These are phyloP conservation scores for Bassia scoparia DNA, from an alignment of 148 eudicot genomes.

Conservation along the genomic window DNA sequence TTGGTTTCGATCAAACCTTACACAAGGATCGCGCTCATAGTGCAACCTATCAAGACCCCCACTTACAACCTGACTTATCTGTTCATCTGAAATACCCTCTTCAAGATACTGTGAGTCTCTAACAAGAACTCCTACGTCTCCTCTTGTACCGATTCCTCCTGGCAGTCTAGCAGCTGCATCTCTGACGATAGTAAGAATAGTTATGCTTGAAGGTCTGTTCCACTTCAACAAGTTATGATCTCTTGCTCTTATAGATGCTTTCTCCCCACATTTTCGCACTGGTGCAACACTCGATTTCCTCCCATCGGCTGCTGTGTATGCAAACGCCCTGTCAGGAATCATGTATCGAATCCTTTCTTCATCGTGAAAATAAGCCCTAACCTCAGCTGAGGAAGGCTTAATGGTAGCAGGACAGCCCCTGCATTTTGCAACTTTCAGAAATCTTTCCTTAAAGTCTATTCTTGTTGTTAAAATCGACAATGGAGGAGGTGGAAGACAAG, in stretches of 20 bases:
- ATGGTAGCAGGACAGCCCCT: conserved; percentile 57
- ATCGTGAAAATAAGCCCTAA: conserved; percentile 45
- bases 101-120: conserved; percentile 59
- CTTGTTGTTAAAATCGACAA: conserved; percentile 36
- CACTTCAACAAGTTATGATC: conserved; percentile 54
- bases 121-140: conserved; percentile 61
- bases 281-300: conserved; percentile 65
- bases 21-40: conserved; percentile 71
- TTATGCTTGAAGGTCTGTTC: conserved; percentile 57
- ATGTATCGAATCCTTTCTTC: conserved; percentile 53
- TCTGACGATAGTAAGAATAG: conserved; percentile 59
- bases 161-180: conserved; percentile 74
- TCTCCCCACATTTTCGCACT: conserved; percentile 47
- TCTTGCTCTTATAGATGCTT: too few relatives aligned
- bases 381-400: conserved; percentile 49
- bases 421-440: conserved; percentile 38
- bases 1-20: conserved; percentile 47
- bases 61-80: conserved; percentile 55
- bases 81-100: conserved; percentile 55
- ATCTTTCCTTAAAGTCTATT: conserved; percentile 53
- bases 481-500: conserved; percentile 56
- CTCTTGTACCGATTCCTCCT: conserved; percentile 58
- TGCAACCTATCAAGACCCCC: conserved; percentile 72
- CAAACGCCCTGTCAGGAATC: conserved; percentile 53
- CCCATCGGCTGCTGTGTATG: conserved; percentile 64